Evolutionary conservation across 805 yeast genomes (phyloP), one percentile per base, ranked within the genome.

Genomic region (Wickerhamomyces subpelliculosus): DNA sequence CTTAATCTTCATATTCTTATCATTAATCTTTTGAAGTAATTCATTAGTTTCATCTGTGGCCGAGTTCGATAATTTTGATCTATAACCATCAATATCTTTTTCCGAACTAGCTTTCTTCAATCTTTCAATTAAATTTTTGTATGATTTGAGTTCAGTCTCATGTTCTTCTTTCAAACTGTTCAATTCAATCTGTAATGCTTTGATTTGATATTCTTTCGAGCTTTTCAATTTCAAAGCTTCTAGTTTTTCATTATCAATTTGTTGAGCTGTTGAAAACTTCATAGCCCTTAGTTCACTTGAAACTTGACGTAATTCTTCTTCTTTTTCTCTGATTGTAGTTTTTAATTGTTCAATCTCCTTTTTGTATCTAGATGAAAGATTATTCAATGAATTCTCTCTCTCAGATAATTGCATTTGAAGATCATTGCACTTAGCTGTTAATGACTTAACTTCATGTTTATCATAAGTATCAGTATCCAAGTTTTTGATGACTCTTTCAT

Each of bases 121-220:
- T 5, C 33, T 38, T 8, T 46, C 42, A n/a, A 53, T 44, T 1
- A 39, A 27, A 10, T 55, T 55, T 43, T 64, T 60, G 43, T 59
- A 59, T 22, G 52, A 48, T n/a, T 52, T 54, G 14, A 61, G 41
- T 41, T 71, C 68, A 25, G 52, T 46, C 35, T 64, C 63, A 38
- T 62, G 52, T 21, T 60, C 65, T 8, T 57, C 58, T 40, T 59
- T 61, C 30, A 63, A 32, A 17, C 57, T 57, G 12, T 62, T 64
- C 30, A 62, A 53, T 21, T 73, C 78, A 18, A 57, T 47, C 38
- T 60, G 60, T 17, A 66, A 41, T 18, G 61, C 43, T 25, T 62
- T 61, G 26, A 67, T 51, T 35, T 64, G 58, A 10, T 62, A 58
- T 38, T 72, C 75, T 39, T 63, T 58, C 6, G 54, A 55, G 4